Conservation (phyloP, 352 stramenopile genomes). For the Peronospora farinosa region DNA sequence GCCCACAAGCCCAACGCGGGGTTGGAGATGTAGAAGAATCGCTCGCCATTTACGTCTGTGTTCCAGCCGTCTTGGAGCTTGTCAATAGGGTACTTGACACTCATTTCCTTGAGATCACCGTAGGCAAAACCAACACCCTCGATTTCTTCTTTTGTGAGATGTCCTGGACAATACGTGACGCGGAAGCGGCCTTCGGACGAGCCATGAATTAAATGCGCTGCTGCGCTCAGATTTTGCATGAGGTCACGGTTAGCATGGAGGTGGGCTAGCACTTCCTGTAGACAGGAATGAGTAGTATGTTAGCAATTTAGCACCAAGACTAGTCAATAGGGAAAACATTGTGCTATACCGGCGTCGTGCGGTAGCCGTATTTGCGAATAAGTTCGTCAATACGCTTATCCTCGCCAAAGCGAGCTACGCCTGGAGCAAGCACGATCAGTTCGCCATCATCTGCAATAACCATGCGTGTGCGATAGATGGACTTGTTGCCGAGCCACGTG, state of each 20-base stretch:
- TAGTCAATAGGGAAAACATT: not conserved
- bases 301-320: not conserved
- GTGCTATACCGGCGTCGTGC: constrained; percentile 85
- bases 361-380: constrained; percentile 96
- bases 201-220: constrained; percentile 95
- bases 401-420: constrained; percentile 92
- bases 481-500: constrained; percentile 98
- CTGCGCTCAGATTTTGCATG: constrained; percentile 92
- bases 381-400: constrained; percentile 91
- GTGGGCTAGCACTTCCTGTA: constrained; percentile 86
- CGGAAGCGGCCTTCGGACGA: constrained; percentile 95
- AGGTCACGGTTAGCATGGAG: constrained; percentile 90
- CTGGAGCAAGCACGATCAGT: constrained; percentile 92
- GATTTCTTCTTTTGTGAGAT: constrained; percentile 90
- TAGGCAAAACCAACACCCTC: constrained; percentile 92
- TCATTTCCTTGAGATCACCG: constrained; percentile 82
- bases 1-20: constrained; percentile 95
- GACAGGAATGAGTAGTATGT: constrained; percentile 6
- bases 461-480: constrained; percentile 97
- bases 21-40: constrained; percentile 97
- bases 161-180: constrained; percentile 91
- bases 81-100: constrained; percentile 71
- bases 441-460: constrained; percentile 93
- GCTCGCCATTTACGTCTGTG: constrained; percentile 65
- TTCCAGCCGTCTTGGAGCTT: constrained; percentile 92